A percentile compares a stretch with the other conserved stretches of the same genome.
These are phyloP conservation scores for Lipomyces japonicus DNA, from an alignment of 805 yeast genomes.

Conservation along the genomic window DNA sequence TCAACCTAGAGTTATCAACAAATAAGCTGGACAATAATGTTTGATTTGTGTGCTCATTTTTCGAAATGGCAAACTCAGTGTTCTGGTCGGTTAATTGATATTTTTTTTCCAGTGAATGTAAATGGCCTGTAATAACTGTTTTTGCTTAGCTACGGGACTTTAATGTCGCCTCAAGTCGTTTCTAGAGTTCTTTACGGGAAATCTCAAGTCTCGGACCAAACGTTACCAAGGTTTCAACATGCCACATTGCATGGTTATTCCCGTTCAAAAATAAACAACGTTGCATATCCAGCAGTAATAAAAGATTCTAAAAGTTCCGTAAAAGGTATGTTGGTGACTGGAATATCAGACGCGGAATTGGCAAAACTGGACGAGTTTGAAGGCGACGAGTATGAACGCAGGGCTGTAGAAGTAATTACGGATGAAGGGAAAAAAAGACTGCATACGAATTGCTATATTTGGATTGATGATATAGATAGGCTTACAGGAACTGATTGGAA, in stretches of 20 bases:
- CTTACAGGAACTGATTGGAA: conserved; percentile 28
- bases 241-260: conserved; percentile 15
- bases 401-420: conserved; percentile 9
- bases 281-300: conserved; percentile 29
- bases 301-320: conserved; percentile 4
- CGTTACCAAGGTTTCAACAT: conserved; percentile 3
- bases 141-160: conserved; percentile 33
- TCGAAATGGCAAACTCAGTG: conserved; percentile 5
- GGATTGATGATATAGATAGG: conserved; percentile 25
- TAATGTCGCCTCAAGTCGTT: conserved; percentile 31
- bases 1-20: too few relatives aligned
- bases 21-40: too few relatives aligned
- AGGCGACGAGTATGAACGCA: conserved; percentile 30
- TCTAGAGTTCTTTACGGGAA: conserved; percentile 28
- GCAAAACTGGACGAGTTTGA: conserved; percentile 29
- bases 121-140: too few relatives aligned
- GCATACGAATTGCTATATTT: conserved; percentile 26
- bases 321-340: conserved; percentile 25
- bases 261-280: conserved; percentile 19
- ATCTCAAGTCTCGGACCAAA: conserved; percentile 4
- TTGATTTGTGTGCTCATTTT: too few relatives aligned
- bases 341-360: conserved; percentile 16
- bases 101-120: background rate
- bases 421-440: background rate
- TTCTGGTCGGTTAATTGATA: conserved; percentile 12